A percentile compares a stretch with the other conserved stretches of the same genome.
Conservation (phyloP, 2,329 filamentous ascomycete genomes). For the Coniella lustricola region DNA sequence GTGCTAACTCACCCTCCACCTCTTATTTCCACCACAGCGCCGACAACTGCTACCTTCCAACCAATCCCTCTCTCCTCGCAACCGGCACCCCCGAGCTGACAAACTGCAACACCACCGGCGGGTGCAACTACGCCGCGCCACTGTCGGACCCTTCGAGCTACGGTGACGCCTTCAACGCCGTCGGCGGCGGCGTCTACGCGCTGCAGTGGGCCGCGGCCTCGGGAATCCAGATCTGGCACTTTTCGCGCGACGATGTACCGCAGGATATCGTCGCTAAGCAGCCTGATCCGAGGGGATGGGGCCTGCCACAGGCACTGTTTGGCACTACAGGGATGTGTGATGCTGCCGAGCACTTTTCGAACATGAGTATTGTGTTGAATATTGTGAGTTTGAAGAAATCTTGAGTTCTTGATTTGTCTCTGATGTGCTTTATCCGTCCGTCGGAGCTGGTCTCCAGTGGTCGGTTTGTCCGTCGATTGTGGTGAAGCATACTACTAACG, state of each 20-base stretch:
- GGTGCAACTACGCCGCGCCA: slow-evolving; percentile 38
- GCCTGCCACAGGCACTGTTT: slow-evolving; percentile 61
- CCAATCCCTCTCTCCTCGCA: slow-evolving; percentile 7
- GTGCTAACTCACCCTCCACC: neutral
- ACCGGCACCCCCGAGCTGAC: slow-evolving; percentile 23
- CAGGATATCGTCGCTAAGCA: slow-evolving; percentile 48
- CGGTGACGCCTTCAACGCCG: slow-evolving; percentile 60
- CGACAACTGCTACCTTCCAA: slow-evolving; percentile 5
- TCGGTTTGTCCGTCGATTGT: too few species aligned
- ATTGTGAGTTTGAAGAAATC: slow-evolving; percentile 38
- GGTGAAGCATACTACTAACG: too few species aligned
- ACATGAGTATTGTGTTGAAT: slow-evolving; percentile 67
- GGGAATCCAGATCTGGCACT: slow-evolving; percentile 71
- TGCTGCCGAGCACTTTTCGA: slow-evolving; percentile 56
- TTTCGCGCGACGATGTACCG: slow-evolving; percentile 58
- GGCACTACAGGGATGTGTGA: slow-evolving; percentile 58
- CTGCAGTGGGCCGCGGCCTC: slow-evolving; percentile 63
- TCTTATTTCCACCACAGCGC: slow-evolving; percentile 9
- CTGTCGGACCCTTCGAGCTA: slow-evolving; percentile 40
- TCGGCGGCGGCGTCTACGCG: slow-evolving; percentile 61
- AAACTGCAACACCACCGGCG: slow-evolving; percentile 36
- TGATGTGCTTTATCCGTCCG: too few species aligned
- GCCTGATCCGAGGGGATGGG: slow-evolving; percentile 63
- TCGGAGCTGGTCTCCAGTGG: too few species aligned
- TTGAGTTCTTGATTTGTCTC: too few species aligned